Conservation (phyloP, 2,329 filamentous ascomycete genomes). For the Aspergillus ochraceoroseus region DNA sequence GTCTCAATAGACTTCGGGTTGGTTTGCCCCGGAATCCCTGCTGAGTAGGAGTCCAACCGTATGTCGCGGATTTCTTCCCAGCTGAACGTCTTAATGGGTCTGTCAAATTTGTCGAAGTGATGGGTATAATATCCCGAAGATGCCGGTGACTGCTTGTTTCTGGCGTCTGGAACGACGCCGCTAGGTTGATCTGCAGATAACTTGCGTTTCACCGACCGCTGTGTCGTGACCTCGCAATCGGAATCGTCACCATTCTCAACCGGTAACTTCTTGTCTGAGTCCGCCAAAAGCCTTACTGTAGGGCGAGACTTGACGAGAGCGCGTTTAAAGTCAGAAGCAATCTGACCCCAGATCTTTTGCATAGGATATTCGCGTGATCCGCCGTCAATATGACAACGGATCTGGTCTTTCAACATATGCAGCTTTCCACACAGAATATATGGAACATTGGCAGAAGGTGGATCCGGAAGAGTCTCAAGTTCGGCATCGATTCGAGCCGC, state of each 20-base stretch:
- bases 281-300: slow-evolving; percentile 28
- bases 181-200: slow-evolving; percentile 4
- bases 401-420: slow-evolving; percentile 51
- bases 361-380: slow-evolving; percentile 42
- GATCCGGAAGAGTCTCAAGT: slow-evolving; percentile 59
- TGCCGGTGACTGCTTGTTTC: background rate
- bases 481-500: slow-evolving; percentile 52
- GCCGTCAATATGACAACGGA: slow-evolving; percentile 54
- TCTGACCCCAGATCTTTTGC: slow-evolving; percentile 40
- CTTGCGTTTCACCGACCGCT: slow-evolving; percentile 25
- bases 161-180: slow-evolving; percentile 2
- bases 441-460: slow-evolving; percentile 61
- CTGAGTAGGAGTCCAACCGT: slow-evolving; percentile 16
- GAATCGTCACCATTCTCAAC: slow-evolving; percentile 23
- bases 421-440: slow-evolving; percentile 60
- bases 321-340: slow-evolving; percentile 52
- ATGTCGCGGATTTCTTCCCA: slow-evolving; percentile 30
- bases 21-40: slow-evolving; percentile 56
- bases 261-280: slow-evolving; percentile 36
- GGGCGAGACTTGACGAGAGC: slow-evolving; percentile 45
- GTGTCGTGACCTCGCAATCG: slow-evolving; percentile 27
- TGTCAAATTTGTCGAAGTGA: slow-evolving; percentile 24
- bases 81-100: slow-evolving; percentile 23
- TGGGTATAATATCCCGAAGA: slow-evolving; percentile 15
- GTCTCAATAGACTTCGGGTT: slow-evolving; percentile 57